Evolutionary conservation across 352 stramenopile species (phyloP).

Genomic region (Phytopythium vexans): DNA sequence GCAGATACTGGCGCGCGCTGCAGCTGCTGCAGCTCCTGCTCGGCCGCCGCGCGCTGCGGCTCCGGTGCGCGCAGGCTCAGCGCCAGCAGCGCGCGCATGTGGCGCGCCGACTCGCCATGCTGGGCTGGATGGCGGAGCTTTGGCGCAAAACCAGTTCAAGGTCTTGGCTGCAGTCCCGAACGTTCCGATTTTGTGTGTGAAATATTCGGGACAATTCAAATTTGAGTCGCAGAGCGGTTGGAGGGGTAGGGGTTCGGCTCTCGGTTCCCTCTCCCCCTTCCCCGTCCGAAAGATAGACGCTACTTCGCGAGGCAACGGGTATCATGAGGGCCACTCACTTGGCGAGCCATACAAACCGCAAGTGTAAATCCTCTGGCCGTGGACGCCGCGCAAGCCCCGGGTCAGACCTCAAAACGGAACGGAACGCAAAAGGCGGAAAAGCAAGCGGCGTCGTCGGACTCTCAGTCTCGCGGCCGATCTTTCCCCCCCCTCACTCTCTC

Average conservation of each 20-base stretch:
- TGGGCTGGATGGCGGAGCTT: not conserved
- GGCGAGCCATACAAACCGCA: slow-evolving; percentile 59
- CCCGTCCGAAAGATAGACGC: not conserved
- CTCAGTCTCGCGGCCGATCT: not conserved
- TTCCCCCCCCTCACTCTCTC: slow-evolving; percentile 17
- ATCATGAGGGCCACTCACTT: slow-evolving; percentile 47
- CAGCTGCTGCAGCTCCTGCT: slow-evolving; percentile 54
- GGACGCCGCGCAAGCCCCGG: not conserved
- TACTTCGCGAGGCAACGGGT: slow-evolving; percentile 3
- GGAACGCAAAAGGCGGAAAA: slow-evolving; percentile 9
- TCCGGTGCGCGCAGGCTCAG: slow-evolving; percentile 36
- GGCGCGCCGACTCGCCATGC: slow-evolving; percentile 20
- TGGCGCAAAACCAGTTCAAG: no score
- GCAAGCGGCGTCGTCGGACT: slow-evolving; percentile 3
- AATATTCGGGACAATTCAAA: not conserved
- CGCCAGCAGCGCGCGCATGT: slow-evolving; percentile 51
- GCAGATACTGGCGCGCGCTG: slow-evolving; percentile 27
- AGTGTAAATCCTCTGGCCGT: slow-evolving; percentile 25
- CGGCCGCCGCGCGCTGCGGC: slow-evolving; percentile 39
- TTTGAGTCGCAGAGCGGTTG: not conserved
- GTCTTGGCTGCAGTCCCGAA: not conserved
- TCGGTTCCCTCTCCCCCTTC: not conserved
- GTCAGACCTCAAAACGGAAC: slow-evolving; percentile 7
- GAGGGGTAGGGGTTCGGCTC: not conserved
- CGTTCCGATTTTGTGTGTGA: not conserved